These are phyloP conservation scores for Edaphochlamys debaryana DNA, from an alignment of 139 green algal genomes.

Conservation along the genomic window DNA sequence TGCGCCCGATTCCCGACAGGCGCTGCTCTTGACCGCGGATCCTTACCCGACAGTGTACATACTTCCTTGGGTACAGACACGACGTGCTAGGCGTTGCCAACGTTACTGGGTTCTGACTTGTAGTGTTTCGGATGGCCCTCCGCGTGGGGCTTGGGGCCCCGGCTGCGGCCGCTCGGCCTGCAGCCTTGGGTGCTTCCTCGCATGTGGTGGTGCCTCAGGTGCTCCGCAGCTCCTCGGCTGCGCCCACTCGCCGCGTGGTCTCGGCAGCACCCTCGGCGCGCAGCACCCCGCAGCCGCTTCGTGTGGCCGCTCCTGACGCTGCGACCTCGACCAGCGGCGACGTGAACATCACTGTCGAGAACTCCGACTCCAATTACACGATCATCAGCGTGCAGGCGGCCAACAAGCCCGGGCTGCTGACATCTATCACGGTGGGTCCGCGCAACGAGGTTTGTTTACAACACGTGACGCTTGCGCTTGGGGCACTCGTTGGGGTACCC, in stretches of 20 bases:
- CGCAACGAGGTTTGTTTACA: neutral
- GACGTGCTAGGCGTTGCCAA: no score
- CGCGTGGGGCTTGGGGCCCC: no score
- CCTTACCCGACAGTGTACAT: no score
- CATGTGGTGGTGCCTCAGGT: neutral
- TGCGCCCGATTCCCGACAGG: no score
- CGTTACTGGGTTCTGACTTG: no score
- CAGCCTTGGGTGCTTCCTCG: neutral
- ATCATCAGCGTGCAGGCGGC: slow-evolving; percentile 65
- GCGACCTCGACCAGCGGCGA: neutral
- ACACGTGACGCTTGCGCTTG: slow-evolving; percentile 21
- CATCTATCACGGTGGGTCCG: slow-evolving; percentile 73
- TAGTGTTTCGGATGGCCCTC: no score
- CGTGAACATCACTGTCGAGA: slow-evolving; percentile 58
- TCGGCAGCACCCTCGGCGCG: neutral
- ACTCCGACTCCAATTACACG: slow-evolving; percentile 68
- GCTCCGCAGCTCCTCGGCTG: neutral
- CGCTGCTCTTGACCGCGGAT: no score
- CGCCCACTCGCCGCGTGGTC: slow-evolving; percentile 12
- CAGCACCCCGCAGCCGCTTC: neutral
- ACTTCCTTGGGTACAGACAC: no score
- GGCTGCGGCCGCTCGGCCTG: no score
- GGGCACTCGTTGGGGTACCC: no score
- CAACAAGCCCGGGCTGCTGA: slow-evolving; percentile 83
- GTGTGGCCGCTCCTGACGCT: slow-evolving; percentile 11